Evolutionary conservation across 2,329 filamentous ascomycete genomes (phyloP).

Genomic region (Colletotrichum truncatum): DNA sequence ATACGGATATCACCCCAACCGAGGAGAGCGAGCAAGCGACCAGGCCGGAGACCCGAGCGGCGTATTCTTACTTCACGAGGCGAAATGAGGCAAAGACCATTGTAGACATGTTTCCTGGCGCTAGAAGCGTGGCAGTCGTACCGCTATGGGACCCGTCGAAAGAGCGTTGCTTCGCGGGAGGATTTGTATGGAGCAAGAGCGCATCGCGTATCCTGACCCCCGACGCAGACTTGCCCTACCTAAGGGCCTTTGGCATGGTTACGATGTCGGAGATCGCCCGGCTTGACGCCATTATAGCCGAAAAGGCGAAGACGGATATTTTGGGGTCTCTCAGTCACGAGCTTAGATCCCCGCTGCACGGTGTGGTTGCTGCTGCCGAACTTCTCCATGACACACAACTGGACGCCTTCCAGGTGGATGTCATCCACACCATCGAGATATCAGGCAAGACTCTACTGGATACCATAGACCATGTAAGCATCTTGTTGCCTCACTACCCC

Average conservation of each 20-base stretch:
- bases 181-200: conserved; percentile 49
- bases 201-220: conserved; percentile 37
- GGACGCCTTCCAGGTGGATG: conserved; percentile 50
- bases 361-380: conserved; percentile 62
- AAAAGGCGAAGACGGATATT: conserved; percentile 61
- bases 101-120: conserved; percentile 47
- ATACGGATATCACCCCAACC: conserved; percentile 11
- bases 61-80: conserved; percentile 25
- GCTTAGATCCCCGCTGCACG: conserved; percentile 64
- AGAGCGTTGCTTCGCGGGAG: conserved; percentile 49
- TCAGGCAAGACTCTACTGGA: conserved; percentile 59
- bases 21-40: conserved; percentile 15
- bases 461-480: conserved; percentile 57
- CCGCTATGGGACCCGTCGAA: conserved; percentile 46
- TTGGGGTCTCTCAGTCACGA: conserved; percentile 67
- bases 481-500: accelerated
- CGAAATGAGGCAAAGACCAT: conserved; percentile 44
- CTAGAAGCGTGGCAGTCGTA: conserved; percentile 44
- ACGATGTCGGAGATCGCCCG: conserved; percentile 65
- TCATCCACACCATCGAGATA: conserved; percentile 56
- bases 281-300: conserved; percentile 45
- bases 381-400: conserved; percentile 56
- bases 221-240: conserved; percentile 42
- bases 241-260: conserved; percentile 58
- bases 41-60: not conserved